These are phyloP conservation scores for Ceratocystiopsis sp. DNA, from an alignment of 2,329 filamentous ascomycete species.

Conservation along the genomic window DNA sequence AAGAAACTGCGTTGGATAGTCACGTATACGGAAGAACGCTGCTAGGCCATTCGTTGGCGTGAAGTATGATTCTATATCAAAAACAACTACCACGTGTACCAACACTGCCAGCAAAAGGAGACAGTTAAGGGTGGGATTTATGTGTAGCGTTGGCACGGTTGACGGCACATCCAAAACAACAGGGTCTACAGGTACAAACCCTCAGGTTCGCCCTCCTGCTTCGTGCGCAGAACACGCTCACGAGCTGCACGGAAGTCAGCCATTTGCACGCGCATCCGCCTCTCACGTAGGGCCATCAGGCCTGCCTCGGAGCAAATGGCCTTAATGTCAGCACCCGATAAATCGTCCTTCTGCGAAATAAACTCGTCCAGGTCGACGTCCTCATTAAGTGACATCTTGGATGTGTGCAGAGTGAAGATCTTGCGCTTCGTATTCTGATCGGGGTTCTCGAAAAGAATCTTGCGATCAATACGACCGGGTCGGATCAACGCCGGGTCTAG, in stretches of 20 bases:
- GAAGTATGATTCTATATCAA: no score
- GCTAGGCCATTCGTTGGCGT: no score
- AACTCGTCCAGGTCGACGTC: conserved; percentile 99
- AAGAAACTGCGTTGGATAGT: not conserved
- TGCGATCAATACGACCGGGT: conserved; percentile 93
- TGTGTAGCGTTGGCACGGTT: no score
- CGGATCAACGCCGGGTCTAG: conserved; percentile 91
- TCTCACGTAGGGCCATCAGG: conserved; percentile 80
- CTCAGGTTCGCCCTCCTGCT: conserved; percentile 96
- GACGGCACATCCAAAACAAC: no score
- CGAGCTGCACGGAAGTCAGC: conserved; percentile 86
- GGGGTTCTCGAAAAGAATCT: conserved; percentile 61
- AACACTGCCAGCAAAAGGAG: no score
- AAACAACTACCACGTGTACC: no score
- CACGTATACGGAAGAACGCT: no score
- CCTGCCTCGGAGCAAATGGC: conserved; percentile 97
- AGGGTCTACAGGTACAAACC: conserved; percentile 78
- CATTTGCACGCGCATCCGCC: conserved; percentile 98
- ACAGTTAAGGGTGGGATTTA: no score
- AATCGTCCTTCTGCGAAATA: conserved; percentile 93
- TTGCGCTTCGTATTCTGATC: conserved; percentile 86
- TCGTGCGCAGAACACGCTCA: conserved; percentile 92
- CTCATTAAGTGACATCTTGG: conserved; percentile 91
- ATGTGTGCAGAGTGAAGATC: conserved; percentile 96
- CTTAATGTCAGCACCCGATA: conserved; percentile 95